Evolutionary conservation across 176 grass and related monocot species (phyloP).

Genomic region (Puya raimondii): DNA sequence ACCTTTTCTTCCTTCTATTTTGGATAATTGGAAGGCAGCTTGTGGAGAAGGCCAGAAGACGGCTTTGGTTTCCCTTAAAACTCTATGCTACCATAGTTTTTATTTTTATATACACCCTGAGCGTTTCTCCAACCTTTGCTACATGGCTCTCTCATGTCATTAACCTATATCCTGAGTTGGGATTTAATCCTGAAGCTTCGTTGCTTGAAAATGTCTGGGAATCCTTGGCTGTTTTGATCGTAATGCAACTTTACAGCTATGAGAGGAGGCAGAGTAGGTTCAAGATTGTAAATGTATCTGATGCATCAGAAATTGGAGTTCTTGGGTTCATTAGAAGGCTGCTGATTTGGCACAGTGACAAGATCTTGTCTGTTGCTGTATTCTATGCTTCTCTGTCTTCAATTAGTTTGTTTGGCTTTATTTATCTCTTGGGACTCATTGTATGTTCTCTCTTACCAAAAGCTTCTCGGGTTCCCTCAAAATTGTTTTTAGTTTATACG

Average conservation of each 20-base stretch:
- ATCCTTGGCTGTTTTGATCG: conserved; percentile 79
- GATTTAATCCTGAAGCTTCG: conserved; percentile 73
- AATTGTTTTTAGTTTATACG: conserved; percentile 81
- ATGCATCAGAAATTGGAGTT: conserved; percentile 57
- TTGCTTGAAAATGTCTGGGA: conserved; percentile 89
- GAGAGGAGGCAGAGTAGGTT: conserved; percentile 84
- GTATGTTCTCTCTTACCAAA: conserved; percentile 76
- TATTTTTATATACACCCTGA: conserved; percentile 73
- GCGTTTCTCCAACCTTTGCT: conserved; percentile 59
- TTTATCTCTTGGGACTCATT: conserved; percentile 81
- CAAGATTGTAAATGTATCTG: conserved; percentile 58
- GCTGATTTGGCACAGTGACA: conserved; percentile 92
- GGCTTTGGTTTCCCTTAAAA: conserved; percentile 88
- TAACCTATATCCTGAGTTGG: conserved; percentile 77
- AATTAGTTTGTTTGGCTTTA: conserved; percentile 69
- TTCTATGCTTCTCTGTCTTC: conserved; percentile 94
- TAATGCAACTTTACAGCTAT: conserved; percentile 99
- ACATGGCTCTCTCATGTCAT: conserved; percentile 54
- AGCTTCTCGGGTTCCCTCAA: conserved; percentile 81
- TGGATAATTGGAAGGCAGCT: conserved; percentile 99
- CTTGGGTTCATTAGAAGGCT: conserved; percentile 78
- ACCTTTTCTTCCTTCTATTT: conserved; percentile 94
- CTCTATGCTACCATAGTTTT: conserved; percentile 74
- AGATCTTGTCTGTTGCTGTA: conserved; percentile 63
- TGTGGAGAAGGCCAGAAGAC: conserved; percentile 64